A percentile compares a stretch with the other conserved stretches of the same genome.
These are phyloP conservation scores for Reticulascus tulasneorum DNA, from an alignment of 2,329 filamentous ascomycete species.

Conservation along the genomic window DNA sequence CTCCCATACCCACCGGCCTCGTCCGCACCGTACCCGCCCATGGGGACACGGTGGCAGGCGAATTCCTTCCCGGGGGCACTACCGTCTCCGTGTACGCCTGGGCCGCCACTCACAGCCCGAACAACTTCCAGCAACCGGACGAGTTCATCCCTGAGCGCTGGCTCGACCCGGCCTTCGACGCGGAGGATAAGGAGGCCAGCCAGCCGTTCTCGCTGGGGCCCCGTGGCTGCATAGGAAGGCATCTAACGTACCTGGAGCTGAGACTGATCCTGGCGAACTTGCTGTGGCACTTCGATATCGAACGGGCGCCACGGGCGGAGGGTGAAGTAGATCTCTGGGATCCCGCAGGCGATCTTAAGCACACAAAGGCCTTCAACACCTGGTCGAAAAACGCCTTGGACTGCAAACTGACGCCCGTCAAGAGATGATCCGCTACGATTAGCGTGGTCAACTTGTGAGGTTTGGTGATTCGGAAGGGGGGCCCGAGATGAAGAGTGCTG, in stretches of 20 bases:
- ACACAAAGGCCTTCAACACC: constrained; percentile 21
- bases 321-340: constrained; percentile 21
- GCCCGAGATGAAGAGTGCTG: no score
- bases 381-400: constrained; percentile 24
- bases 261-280: constrained; percentile 22
- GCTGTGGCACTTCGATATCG: constrained; percentile 23
- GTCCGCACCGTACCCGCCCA: constrained; percentile 22
- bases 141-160: constrained; percentile 30
- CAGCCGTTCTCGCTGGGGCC: constrained; percentile 25
- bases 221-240: constrained; percentile 26
- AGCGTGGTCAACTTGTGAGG: no score
- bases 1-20: constrained; percentile 20
- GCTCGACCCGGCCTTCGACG: constrained; percentile 19
- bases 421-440: no score
- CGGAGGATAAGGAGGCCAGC: constrained; percentile 18
- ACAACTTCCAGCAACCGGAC: constrained; percentile 26
- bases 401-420: constrained; percentile 17
- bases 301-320: constrained; percentile 15
- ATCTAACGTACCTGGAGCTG: constrained; percentile 27
- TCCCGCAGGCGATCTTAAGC: constrained; percentile 18
- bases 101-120: constrained; percentile 26
- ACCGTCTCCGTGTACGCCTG: constrained; percentile 36
- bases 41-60: constrained; percentile 26
- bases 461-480: no score
- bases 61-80: constrained; percentile 25